These are phyloP conservation scores for Lactarius trivialis DNA, from an alignment of 768 basidiomycete species.

Conservation along the genomic window DNA sequence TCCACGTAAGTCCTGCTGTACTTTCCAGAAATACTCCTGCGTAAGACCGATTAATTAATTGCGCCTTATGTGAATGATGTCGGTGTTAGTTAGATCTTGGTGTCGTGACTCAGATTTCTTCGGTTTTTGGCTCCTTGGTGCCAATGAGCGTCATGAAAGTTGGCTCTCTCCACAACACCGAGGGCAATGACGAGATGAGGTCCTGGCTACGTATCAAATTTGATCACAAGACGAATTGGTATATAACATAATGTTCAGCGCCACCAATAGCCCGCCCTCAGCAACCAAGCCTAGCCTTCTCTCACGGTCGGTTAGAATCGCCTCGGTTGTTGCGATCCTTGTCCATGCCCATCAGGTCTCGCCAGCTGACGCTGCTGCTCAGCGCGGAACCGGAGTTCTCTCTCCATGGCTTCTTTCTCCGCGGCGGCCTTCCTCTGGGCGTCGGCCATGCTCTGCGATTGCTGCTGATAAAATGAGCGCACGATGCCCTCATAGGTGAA, in stretches of 20 bases:
- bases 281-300: not conserved
- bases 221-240: not conserved
- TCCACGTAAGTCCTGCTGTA: not conserved
- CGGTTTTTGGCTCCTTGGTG: too few species aligned
- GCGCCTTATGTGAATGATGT: not conserved
- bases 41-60: not conserved
- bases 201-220: not conserved
- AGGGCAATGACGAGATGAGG: too few species aligned
- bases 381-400: slow-evolving; percentile 2
- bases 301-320: slow-evolving; percentile 1
- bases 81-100: not conserved
- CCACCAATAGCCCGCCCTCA: not conserved
- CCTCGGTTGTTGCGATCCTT: slow-evolving; percentile 11
- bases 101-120: not conserved
- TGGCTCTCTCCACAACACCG: too few species aligned
- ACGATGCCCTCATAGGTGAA: slow-evolving; percentile 14
- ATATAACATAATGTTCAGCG: not conserved
- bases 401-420: slow-evolving; percentile 12
- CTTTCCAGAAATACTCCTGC: not conserved
- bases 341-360: slow-evolving; percentile 13
- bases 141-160: too few species aligned
- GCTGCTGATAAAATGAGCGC: slow-evolving; percentile 8
- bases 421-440: slow-evolving; percentile 7
- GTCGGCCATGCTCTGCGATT: slow-evolving; percentile 1
- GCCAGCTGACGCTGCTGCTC: slow-evolving; percentile 9